Conservation (phyloP, 2,329 filamentous ascomycete genomes). For the Aspergillus sp. region DNA sequence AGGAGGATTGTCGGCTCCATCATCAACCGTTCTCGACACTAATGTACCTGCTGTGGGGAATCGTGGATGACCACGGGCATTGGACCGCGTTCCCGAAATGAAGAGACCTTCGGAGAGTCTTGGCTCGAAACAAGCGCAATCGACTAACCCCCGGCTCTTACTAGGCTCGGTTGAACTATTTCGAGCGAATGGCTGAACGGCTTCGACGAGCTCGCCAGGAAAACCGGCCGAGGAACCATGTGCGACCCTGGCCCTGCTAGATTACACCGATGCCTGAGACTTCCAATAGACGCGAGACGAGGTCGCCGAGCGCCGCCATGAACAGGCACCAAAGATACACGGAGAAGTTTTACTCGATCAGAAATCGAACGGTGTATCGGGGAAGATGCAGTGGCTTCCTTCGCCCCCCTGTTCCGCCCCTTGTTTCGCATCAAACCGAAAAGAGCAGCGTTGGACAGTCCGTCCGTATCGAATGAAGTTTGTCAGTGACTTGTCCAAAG, state of each 20-base stretch:
- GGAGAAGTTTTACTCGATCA: neutral
- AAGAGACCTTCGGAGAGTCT: conserved; percentile 10
- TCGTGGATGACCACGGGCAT: conserved; percentile 18
- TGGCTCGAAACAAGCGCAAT: conserved; percentile 13
- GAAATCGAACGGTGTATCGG: conserved; percentile 5
- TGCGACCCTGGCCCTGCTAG: conserved; percentile 11
- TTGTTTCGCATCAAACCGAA: conserved; percentile 5
- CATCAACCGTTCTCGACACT: conserved; percentile 8
- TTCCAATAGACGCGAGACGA: conserved; percentile 2
- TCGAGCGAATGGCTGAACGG: conserved; percentile 8
- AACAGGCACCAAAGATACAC: too few relatives aligned
- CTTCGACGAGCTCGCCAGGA: conserved; percentile 7
- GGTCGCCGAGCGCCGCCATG: neutral
- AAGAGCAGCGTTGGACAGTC: conserved; percentile 1
- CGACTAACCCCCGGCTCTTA: conserved; percentile 8
- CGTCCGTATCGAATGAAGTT: neutral
- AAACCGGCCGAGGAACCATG: conserved; percentile 10
- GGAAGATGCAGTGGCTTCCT: conserved; percentile 5
- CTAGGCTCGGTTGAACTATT: conserved; percentile 1
- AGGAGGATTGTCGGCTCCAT: conserved; percentile 7
- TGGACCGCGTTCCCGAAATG: conserved; percentile 23
- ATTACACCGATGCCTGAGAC: conserved; percentile 8
- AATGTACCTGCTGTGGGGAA: conserved; percentile 21
- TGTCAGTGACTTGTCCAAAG: neutral
- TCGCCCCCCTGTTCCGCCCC: conserved; percentile 3